Evolutionary conservation across 163 green algal genomes (phyloP).

Genomic region (Scenedesmus sp.): DNA sequence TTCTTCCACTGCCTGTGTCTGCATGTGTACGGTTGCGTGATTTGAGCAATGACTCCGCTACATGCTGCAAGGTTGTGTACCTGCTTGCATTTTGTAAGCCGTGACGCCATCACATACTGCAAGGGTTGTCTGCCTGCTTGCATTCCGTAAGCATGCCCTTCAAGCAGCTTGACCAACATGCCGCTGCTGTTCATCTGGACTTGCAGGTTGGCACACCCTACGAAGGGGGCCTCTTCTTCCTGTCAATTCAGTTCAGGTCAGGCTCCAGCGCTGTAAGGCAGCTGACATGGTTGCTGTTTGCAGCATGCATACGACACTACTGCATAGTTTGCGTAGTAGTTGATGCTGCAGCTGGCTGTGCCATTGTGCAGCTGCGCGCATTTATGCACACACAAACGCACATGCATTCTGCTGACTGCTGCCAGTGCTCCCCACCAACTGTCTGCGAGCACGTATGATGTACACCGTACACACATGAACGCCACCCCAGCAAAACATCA

Average conservation of each 20-base stretch:
- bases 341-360: no score
- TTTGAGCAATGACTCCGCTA: not conserved
- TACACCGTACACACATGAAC: not conserved
- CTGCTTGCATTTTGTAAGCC: not conserved
- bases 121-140: not conserved
- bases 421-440: not conserved
- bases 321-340: no score
- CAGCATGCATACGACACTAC: not conserved
- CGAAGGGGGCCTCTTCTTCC: slow-evolving; percentile 53
- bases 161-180: not conserved
- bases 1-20: not conserved
- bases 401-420: not conserved
- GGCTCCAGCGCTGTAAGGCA: not conserved
- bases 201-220: slow-evolving; percentile 44
- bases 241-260: slow-evolving; percentile 49
- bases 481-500: no score
- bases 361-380: no score
- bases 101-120: not conserved
- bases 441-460: not conserved
- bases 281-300: not conserved
- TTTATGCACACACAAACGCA: no score
- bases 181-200: not conserved
- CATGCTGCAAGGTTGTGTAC: not conserved
- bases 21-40: not conserved
- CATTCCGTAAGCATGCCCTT: not conserved